A percentile compares a stretch with the other conserved stretches of the same genome.
Evolutionary conservation across 2,329 filamentous ascomycete species (phyloP).

Genomic region (Diaporthe eres): DNA sequence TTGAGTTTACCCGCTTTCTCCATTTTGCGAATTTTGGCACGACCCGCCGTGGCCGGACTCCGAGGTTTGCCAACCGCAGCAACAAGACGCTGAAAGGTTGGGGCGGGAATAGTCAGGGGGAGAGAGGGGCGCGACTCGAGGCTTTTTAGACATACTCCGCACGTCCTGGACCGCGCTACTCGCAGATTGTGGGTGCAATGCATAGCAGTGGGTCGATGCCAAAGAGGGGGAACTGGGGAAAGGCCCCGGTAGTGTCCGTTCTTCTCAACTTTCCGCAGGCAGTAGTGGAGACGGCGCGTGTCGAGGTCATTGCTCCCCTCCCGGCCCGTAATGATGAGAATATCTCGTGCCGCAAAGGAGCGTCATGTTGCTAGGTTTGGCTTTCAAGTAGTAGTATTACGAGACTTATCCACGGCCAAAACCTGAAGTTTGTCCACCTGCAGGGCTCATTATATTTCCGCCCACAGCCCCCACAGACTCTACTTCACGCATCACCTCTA

Average conservation of each 20-base stretch:
- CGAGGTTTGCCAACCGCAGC: not conserved
- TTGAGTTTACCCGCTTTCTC: not conserved
- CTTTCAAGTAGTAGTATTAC: not conserved
- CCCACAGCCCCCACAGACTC: not conserved
- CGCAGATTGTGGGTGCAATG: not conserved
- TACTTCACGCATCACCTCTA: not conserved
- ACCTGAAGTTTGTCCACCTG: not conserved
- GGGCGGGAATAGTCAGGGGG: not conserved
- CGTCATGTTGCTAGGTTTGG: not conserved
- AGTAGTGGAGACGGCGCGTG: constrained; percentile 22
- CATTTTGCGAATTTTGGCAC: constrained; percentile 7
- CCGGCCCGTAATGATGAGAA: not conserved
- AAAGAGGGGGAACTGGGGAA: not conserved
- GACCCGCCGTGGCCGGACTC: not conserved
- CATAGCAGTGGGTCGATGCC: not conserved
- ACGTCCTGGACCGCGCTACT: not conserved
- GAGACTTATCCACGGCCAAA: not conserved
- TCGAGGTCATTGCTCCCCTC: not conserved
- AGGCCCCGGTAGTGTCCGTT: not conserved
- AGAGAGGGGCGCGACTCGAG: constrained; percentile 10
- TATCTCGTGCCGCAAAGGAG: not conserved
- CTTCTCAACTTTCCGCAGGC: not conserved
- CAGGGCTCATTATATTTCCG: not conserved
- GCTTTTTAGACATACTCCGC: not conserved
- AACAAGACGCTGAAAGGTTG: not conserved